Conservation (phyloP, 495 filamentous ascomycete species). For the Amorphotheca resinae region DNA sequence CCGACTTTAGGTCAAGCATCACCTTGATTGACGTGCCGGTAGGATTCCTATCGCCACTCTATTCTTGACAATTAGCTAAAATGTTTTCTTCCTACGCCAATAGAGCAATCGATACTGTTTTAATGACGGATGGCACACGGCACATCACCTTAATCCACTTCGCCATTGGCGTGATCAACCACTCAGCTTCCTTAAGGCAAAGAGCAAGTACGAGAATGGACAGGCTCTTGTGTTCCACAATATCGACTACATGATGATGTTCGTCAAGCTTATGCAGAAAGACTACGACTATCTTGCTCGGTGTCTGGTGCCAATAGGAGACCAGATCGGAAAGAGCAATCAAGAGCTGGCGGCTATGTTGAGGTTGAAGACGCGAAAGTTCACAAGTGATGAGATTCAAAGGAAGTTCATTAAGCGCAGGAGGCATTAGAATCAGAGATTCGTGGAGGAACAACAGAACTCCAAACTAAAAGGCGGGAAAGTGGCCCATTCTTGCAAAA, state of each 20-base stretch:
- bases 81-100: not conserved
- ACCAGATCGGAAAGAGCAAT: constrained; percentile 48
- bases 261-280: constrained; percentile 43
- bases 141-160: constrained; percentile 60
- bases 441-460: no score
- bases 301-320: constrained; percentile 55
- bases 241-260: constrained; percentile 61
- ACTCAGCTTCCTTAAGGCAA: constrained; percentile 48
- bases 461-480: no score
- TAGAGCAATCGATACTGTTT: constrained; percentile 58
- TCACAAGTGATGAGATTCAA: constrained; percentile 44
- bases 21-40: constrained; percentile 62
- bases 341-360: constrained; percentile 50
- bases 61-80: no score
- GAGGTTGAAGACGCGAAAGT: constrained; percentile 44
- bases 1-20: constrained; percentile 58
- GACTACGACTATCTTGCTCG: constrained; percentile 51
- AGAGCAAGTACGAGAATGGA: constrained; percentile 44
- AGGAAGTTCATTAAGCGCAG: no score
- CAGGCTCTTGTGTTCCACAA: constrained; percentile 57
- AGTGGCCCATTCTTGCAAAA: no score
- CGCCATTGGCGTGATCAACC: constrained; percentile 68
- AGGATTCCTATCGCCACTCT: constrained; percentile 22
- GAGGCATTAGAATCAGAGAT: no score
- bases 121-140: constrained; percentile 71